Percentiles rank a stretch among this genome's conserved stretches.
Conservation (phyloP, 2,329 filamentous ascomycete species). For the Exophiala aquamarina region DNA sequence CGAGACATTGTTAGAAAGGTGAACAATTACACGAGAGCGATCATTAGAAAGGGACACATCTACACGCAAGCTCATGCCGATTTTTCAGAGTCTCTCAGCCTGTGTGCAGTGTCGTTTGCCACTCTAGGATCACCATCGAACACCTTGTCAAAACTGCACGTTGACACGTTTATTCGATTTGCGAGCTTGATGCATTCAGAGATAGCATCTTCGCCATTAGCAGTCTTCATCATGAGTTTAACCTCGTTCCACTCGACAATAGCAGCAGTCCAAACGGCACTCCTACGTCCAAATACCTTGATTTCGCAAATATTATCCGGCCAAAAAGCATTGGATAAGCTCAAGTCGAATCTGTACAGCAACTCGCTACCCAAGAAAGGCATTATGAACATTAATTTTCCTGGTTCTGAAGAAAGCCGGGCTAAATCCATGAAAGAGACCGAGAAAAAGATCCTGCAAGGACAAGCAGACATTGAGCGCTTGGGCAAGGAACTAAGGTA, state of each 20-base stretch:
- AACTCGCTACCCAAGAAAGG: conserved; percentile 43
- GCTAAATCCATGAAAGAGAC: conserved; percentile 80
- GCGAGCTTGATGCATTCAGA: conserved; percentile 61
- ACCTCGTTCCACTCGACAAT: conserved; percentile 81
- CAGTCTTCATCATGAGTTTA: conserved; percentile 72
- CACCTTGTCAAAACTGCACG: conserved; percentile 69
- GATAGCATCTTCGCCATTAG: conserved; percentile 69
- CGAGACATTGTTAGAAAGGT: conserved; percentile 85
- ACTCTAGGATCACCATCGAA: conserved; percentile 50
- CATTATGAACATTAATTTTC: conserved; percentile 45
- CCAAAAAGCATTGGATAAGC: conserved; percentile 75
- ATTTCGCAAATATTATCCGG: conserved; percentile 74
- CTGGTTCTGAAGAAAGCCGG: conserved; percentile 76
- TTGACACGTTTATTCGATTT: conserved; percentile 71
- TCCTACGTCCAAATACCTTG: conserved; percentile 75
- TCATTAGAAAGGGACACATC: conserved; percentile 76
- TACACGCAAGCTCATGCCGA: conserved; percentile 63
- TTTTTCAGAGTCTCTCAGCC: conserved; percentile 42
- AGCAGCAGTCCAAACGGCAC: conserved; percentile 73
- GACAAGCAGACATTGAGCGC: conserved; percentile 67
- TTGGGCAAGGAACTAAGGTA: conserved; percentile 82
- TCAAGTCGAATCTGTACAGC: conserved; percentile 72
- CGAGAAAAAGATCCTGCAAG: conserved; percentile 72
- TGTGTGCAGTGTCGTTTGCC: conserved; percentile 48
- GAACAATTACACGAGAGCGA: conserved; percentile 77